Percentiles rank a stretch among this genome's conserved stretches.
Evolutionary conservation across 768 basidiomycete genomes (phyloP).

Genomic region (Pulveroboletus sp.): DNA sequence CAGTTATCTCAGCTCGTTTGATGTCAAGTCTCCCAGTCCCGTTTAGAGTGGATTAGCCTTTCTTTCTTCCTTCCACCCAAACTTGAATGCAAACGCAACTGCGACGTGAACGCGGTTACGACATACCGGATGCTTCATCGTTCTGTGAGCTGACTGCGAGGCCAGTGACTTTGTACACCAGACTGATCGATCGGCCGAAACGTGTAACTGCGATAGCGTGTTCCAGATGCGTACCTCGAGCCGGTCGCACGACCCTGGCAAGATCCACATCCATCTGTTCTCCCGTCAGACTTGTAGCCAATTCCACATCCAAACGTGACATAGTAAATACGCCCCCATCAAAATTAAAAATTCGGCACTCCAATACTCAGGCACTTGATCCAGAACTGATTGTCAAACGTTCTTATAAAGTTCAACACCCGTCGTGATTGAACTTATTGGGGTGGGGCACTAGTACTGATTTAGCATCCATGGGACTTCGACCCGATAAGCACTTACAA

Average conservation of each 20-base stretch:
- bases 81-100: neutral
- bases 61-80: neutral
- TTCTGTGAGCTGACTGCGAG: neutral
- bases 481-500: constrained; percentile 20
- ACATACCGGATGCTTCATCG: no score
- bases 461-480: constrained; percentile 12
- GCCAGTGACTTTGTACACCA: no score
- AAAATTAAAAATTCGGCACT: constrained; percentile 10
- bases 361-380: constrained; percentile 11
- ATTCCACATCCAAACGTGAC: neutral
- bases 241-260: neutral
- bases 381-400: constrained; percentile 11
- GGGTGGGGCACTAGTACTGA: constrained; percentile 6
- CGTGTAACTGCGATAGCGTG: neutral
- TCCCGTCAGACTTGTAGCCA: constrained; percentile 1
- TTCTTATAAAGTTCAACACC: constrained; percentile 12
- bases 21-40: neutral
- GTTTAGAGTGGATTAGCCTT: constrained; percentile 24
- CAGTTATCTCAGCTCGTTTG: neutral
- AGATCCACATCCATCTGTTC: neutral
- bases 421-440: constrained; percentile 12
- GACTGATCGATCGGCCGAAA: neutral
- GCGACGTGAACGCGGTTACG: no score
- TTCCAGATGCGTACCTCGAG: neutral
- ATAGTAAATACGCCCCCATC: constrained; percentile 2